Conservation (phyloP, 345 rosid species). For the Physaria fendleri region DNA sequence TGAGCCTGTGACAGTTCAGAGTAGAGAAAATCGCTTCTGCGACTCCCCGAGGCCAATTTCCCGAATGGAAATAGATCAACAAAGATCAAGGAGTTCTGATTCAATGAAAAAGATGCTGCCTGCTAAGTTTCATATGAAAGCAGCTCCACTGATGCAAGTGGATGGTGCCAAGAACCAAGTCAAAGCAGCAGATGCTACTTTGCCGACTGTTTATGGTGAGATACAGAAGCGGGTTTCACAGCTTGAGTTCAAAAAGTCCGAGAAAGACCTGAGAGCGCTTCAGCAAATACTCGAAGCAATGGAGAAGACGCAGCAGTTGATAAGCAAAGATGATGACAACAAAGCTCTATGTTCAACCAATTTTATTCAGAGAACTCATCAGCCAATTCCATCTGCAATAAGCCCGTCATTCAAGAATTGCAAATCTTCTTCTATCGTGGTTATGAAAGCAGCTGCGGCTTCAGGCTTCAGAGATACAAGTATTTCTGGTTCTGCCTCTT, state of each 20-base stretch:
- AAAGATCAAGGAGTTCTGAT: slow-evolving; percentile 33
- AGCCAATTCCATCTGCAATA: slow-evolving; percentile 32
- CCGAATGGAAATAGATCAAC: slow-evolving; percentile 40
- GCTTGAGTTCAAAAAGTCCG: slow-evolving; percentile 64
- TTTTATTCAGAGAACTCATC: slow-evolving; percentile 30
- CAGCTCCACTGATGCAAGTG: slow-evolving; percentile 61
- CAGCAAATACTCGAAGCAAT: slow-evolving; percentile 81
- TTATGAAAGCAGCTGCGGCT: slow-evolving; percentile 42
- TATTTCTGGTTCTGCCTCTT: slow-evolving; percentile 25
- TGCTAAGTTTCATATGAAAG: slow-evolving; percentile 48
- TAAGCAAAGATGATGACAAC: slow-evolving; percentile 32
- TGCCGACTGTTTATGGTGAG: slow-evolving; percentile 63
- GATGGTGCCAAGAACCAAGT: slow-evolving; percentile 48
- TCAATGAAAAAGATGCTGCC: slow-evolving; percentile 39
- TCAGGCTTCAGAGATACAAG: slow-evolving; percentile 30
- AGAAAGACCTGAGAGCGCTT: slow-evolving; percentile 83
- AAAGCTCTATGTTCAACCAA: slow-evolving; percentile 23
- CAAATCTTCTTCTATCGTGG: slow-evolving; percentile 45
- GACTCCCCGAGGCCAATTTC: slow-evolving; percentile 43
- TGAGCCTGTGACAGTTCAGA: slow-evolving; percentile 23
- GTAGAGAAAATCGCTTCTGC: slow-evolving; percentile 33
- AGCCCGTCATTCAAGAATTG: slow-evolving; percentile 40
- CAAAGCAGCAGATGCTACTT: slow-evolving; percentile 29
- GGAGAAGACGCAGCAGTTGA: slow-evolving; percentile 52
- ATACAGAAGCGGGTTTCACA: slow-evolving; percentile 73